Conservation (phyloP, 73 alveolate species). For the Paramecium caudatum region DNA sequence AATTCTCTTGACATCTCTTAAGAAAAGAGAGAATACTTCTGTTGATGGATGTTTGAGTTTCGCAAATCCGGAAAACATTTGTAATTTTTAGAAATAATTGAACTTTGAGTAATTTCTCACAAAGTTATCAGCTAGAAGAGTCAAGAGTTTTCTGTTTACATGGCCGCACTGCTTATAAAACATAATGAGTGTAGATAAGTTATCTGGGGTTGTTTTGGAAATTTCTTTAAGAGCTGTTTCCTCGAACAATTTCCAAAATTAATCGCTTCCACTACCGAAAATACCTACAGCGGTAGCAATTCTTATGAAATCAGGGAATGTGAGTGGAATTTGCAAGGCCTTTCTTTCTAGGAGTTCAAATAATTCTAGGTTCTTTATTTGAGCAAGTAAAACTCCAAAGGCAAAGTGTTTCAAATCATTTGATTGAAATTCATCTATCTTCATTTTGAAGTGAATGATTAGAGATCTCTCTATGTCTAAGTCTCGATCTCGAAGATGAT, state of each 20-base stretch:
- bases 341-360: background rate
- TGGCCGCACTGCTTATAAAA: background rate
- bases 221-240: background rate
- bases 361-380: background rate
- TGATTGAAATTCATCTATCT: background rate
- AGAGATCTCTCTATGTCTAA: background rate
- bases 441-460: background rate
- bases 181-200: background rate
- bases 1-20: background rate
- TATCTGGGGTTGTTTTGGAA: background rate
- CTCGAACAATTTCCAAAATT: conserved; percentile 42
- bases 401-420: conserved; percentile 4
- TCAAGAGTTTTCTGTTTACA: background rate
- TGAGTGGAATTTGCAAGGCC: background rate
- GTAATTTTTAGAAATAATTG: background rate
- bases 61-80: conserved; percentile 36
- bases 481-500: no score
- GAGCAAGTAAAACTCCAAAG: background rate
- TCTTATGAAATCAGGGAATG: conserved; percentile 1
- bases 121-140: no score
- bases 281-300: conserved; percentile 10
- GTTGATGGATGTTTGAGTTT: background rate
- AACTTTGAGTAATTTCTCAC: no score
- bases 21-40: background rate
- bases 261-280: background rate